phyloP scores from a whole-genome alignment of 192 early-diverging fungal species.

The Entomortierella lignicola region DNA sequence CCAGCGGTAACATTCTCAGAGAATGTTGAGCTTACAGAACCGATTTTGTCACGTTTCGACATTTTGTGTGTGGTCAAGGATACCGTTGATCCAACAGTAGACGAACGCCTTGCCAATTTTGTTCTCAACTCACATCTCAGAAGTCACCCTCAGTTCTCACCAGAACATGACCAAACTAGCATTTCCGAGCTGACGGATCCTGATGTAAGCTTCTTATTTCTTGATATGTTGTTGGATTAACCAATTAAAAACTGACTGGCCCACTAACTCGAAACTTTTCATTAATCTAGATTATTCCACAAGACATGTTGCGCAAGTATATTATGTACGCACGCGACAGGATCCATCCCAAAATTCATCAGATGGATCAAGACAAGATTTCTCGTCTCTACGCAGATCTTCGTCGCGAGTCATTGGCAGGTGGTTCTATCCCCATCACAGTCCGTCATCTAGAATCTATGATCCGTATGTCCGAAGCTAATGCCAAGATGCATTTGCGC shows the following conservation, averaged over 20 bases:
- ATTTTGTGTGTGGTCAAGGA: slow-evolving; percentile 97
- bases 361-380: slow-evolving; percentile 91
- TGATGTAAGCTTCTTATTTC: slow-evolving; percentile 68
- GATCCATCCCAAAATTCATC: slow-evolving; percentile 80
- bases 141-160: slow-evolving; percentile 81
- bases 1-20: slow-evolving; percentile 93
- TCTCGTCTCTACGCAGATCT: slow-evolving; percentile 92
- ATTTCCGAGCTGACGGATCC: slow-evolving; percentile 58
- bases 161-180: slow-evolving; percentile 54
- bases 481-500: slow-evolving; percentile 96
- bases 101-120: slow-evolving; percentile 92
- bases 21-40: slow-evolving; percentile 98
- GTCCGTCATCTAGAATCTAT: slow-evolving; percentile 90
- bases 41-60: slow-evolving; percentile 98
- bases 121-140: slow-evolving; percentile 93
- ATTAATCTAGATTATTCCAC: slow-evolving; percentile 75
- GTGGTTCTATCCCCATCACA: slow-evolving; percentile 86
- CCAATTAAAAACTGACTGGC: background rate
- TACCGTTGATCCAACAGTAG: slow-evolving; percentile 88
- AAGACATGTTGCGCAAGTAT: slow-evolving; percentile 87
- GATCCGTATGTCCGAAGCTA: slow-evolving; percentile 86
- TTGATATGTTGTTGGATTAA: background rate
- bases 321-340: slow-evolving; percentile 88
- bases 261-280: background rate
- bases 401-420: slow-evolving; percentile 82